phyloP scores from a whole-genome alignment of 768 basidiomycete species.

The Suillus alpinus region DNA sequence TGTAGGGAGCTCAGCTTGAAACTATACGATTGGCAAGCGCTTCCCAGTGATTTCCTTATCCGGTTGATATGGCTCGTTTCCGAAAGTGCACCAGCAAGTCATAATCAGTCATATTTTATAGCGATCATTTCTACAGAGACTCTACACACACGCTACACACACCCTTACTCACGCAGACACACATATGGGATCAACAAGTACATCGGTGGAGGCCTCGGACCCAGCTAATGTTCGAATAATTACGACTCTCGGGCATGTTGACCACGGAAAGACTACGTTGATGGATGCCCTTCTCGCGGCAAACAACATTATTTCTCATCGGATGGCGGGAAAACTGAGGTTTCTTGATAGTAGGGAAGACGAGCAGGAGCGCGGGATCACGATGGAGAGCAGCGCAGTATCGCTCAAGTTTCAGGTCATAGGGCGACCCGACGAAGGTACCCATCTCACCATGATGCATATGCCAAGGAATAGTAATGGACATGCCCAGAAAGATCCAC shows the following conservation, averaged over 20 bases:
- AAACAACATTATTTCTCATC: constrained; percentile 93
- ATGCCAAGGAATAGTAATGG: constrained; percentile 27
- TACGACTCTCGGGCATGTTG: constrained; percentile 86
- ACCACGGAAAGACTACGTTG: constrained; percentile 95
- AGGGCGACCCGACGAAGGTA: constrained; percentile 60
- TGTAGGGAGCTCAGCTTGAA: background rate
- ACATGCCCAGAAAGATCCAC: constrained; percentile 49
- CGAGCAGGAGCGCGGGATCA: constrained; percentile 96
- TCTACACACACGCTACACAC: background rate
- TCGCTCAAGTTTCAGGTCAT: constrained; percentile 84
- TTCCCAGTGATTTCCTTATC: background rate
- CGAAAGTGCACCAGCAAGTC: background rate
- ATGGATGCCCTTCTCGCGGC: constrained; percentile 95
- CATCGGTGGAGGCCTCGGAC: constrained; percentile 19
- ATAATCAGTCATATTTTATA: background rate
- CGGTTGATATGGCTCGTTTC: background rate
- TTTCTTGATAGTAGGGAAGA: constrained; percentile 96
- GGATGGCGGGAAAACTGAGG: constrained; percentile 94
- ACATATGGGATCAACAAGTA: background rate
- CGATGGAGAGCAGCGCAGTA: constrained; percentile 97
- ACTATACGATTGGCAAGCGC: background rate
- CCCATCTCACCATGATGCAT: constrained; percentile 21
- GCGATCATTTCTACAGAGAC: background rate
- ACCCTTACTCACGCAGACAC: background rate
- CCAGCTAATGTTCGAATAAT: constrained; percentile 66